These are phyloP conservation scores for Lachnum nothofagi DNA, from an alignment of 2,329 filamentous ascomycete species.

Conservation along the genomic window DNA sequence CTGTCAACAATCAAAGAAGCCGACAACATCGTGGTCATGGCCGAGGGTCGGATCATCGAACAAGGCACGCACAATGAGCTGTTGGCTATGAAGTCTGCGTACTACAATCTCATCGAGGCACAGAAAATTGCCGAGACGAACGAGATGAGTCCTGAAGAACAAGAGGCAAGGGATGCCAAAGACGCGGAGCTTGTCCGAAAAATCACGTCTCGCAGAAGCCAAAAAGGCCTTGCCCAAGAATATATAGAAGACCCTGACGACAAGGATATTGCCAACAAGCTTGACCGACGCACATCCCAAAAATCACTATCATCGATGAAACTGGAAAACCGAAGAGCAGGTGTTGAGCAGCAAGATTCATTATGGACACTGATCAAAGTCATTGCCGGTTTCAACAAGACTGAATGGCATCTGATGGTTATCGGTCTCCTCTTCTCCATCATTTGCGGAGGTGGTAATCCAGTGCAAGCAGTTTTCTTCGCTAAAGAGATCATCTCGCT, in stretches of 20 bases:
- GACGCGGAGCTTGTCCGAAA: conserved; percentile 49
- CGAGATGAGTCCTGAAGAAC: conserved; percentile 47
- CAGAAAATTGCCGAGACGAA: conserved; percentile 70
- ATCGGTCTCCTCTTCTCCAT: conserved; percentile 67
- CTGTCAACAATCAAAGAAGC: conserved; percentile 91
- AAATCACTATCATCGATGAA: conserved; percentile 65
- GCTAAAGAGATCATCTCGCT: conserved; percentile 78
- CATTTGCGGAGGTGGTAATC: conserved; percentile 77
- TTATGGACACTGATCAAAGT: conserved; percentile 74
- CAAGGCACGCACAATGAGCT: conserved; percentile 84
- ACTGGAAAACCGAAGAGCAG: conserved; percentile 51
- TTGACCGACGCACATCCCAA: conserved; percentile 50
- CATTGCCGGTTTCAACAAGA: conserved; percentile 71
- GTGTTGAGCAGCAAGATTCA: conserved; percentile 55
- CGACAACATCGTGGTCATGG: conserved; percentile 94
- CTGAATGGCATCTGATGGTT: conserved; percentile 67
- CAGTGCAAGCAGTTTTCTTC: conserved; percentile 74
- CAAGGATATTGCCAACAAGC: conserved; percentile 49
- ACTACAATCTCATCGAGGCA: conserved; percentile 79
- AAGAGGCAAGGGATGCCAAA: conserved; percentile 45
- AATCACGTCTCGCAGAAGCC: conserved; percentile 33
- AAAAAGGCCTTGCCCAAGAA: conserved; percentile 32
- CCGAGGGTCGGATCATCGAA: conserved; percentile 78
- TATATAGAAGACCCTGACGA: conserved; percentile 57
- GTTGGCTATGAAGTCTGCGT: conserved; percentile 64